A percentile compares a stretch with the other conserved stretches of the same genome.
These are phyloP conservation scores for Lathyrus oleraceus DNA, from an alignment of 306 rosid species.

Conservation along the genomic window DNA sequence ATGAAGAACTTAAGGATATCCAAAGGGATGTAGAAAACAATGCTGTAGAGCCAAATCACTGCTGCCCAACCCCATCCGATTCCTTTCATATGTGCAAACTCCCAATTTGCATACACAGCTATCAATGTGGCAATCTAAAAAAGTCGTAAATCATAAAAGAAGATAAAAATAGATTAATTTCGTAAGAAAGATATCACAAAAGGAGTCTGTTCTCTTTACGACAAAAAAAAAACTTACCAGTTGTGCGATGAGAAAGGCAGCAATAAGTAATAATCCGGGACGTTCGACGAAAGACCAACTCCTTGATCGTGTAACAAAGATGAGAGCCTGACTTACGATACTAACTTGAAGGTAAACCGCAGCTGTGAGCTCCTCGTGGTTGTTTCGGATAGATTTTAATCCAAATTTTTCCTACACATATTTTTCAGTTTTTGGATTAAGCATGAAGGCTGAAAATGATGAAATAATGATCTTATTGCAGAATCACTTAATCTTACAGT, in stretches of 20 bases:
- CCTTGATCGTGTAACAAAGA: constrained; percentile 84
- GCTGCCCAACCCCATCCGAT: constrained; percentile 98
- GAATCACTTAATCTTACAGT: constrained; percentile 38
- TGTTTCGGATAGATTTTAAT: constrained; percentile 56
- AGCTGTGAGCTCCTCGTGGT: constrained; percentile 58
- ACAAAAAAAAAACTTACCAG: constrained; percentile 57
- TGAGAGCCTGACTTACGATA: constrained; percentile 86
- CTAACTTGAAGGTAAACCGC: constrained; percentile 95
- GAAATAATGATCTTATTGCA: not conserved
- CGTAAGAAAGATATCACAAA: not conserved
- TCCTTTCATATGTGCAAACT: constrained; percentile 65
- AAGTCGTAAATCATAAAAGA: no score
- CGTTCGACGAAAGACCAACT: constrained; percentile 87
- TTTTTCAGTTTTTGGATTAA: not conserved
- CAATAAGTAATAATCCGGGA: constrained; percentile 63
- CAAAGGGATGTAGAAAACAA: constrained; percentile 67
- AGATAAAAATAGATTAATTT: not conserved
- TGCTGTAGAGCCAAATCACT: constrained; percentile 79
- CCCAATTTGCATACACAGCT: constrained; percentile 84
- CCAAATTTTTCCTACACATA: constrained; percentile 65
- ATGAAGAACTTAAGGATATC: constrained; percentile 68
- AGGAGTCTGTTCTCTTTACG: not conserved
- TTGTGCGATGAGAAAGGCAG: constrained; percentile 72
- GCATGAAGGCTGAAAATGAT: constrained; percentile 1
- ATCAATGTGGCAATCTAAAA: constrained; percentile 68